Conservation (phyloP, 495 filamentous ascomycete genomes). For the Entonaema liquescens region DNA sequence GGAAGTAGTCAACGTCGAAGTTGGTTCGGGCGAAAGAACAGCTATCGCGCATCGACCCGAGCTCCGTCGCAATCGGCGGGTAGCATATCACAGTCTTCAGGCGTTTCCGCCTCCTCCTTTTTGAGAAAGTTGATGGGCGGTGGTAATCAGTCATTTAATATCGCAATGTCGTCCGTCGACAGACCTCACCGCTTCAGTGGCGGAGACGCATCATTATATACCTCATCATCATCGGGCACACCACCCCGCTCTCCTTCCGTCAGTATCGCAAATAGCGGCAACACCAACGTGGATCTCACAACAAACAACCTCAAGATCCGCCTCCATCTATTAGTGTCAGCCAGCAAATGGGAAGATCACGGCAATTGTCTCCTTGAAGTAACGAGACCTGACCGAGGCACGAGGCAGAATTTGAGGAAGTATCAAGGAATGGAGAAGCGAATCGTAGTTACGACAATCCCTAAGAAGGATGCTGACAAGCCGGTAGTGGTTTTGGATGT, state of each 20-base stretch:
- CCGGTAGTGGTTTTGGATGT: conserved; percentile 79
- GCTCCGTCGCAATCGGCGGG: conserved; percentile 59
- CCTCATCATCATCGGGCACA: conserved; percentile 60
- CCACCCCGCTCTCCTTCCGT: conserved; percentile 67
- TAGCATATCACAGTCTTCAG: conserved; percentile 55
- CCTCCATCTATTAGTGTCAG: conserved; percentile 78
- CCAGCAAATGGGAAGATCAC: conserved; percentile 88
- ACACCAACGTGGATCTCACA: conserved; percentile 70
- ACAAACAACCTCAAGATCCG: conserved; percentile 82
- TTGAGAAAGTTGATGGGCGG: conserved; percentile 65
- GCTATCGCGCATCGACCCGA: conserved; percentile 63
- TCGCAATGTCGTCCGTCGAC: conserved; percentile 66
- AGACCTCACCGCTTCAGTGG: conserved; percentile 57
- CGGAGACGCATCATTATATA: conserved; percentile 68
- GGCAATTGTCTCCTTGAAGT: conserved; percentile 85
- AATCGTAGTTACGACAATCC: conserved; percentile 70
- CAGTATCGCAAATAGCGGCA: conserved; percentile 63
- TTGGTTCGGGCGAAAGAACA: conserved; percentile 68
- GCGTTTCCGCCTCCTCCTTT: conserved; percentile 77
- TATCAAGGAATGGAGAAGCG: conserved; percentile 77
- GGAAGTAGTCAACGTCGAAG: conserved; percentile 53
- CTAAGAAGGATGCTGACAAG: conserved; percentile 68
- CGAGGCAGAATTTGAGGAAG: conserved; percentile 59
- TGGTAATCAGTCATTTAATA: conserved; percentile 75
- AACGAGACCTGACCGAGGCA: conserved; percentile 69